Evolutionary conservation across 768 basidiomycete species (phyloP).

Genomic region (Suillus fuscotomentosus): DNA sequence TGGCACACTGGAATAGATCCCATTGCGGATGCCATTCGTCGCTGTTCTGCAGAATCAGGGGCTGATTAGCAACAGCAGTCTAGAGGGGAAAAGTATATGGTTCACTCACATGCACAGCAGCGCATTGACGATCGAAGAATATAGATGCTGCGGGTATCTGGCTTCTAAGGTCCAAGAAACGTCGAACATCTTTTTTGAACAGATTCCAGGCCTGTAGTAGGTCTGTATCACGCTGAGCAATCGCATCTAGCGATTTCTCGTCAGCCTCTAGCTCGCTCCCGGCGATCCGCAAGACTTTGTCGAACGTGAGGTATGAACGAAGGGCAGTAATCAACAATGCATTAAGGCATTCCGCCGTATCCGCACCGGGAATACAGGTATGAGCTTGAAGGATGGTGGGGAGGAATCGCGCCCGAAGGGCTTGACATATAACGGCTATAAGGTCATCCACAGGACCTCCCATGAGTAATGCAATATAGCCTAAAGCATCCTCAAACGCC

Average conservation of each 20-base stretch:
- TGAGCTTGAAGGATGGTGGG: constrained; percentile 1
- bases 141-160: constrained; percentile 2
- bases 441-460: constrained; percentile 4
- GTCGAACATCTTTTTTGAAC: not conserved
- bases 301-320: constrained; percentile 4
- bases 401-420: constrained; percentile 2
- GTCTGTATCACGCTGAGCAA: constrained; percentile 1
- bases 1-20: constrained; percentile 3
- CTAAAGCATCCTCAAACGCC: constrained; percentile 4
- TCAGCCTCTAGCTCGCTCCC: constrained; percentile 3
- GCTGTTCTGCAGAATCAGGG: not conserved
- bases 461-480: constrained; percentile 2
- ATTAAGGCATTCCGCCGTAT: not conserved
- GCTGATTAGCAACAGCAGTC: not conserved
- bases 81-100: not conserved
- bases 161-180: constrained; percentile 1
- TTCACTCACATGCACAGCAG: constrained; percentile 1
- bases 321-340: constrained; percentile 2
- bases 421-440: constrained; percentile 1
- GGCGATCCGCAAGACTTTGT: constrained; percentile 3
- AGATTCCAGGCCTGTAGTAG: not conserved
- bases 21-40: constrained; percentile 6
- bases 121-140: constrained; percentile 2
- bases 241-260: constrained; percentile 1
- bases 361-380: not conserved